phyloP scores from a whole-genome alignment of 371 early-diverging fungal species.

The Haplosporangium sp. region DNA sequence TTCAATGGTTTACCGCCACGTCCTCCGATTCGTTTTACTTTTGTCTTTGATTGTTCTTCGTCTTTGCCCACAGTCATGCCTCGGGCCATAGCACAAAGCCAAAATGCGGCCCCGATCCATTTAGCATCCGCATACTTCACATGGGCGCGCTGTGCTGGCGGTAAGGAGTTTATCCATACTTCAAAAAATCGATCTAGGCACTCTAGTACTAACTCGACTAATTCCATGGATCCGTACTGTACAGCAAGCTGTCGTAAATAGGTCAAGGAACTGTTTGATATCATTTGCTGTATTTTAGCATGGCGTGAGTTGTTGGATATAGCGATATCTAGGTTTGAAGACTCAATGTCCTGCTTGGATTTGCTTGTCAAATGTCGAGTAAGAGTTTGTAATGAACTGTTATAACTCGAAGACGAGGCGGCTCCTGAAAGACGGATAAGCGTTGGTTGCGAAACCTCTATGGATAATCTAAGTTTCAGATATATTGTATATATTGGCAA shows the following conservation, averaged over 20 bases:
- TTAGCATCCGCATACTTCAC: slow-evolving; percentile 40
- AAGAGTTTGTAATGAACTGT: slow-evolving; percentile 26
- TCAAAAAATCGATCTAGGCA: slow-evolving; percentile 41
- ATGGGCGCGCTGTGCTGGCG: slow-evolving; percentile 43
- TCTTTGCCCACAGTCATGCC: slow-evolving; percentile 23
- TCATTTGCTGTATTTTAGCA: slow-evolving; percentile 9
- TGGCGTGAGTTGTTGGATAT: slow-evolving; percentile 7
- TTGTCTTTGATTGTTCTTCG: background rate
- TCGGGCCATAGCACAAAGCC: slow-evolving; percentile 51
- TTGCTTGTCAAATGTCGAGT: slow-evolving; percentile 25
- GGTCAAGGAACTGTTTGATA: slow-evolving; percentile 6
- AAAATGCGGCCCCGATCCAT: slow-evolving; percentile 50
- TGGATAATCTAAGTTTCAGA: slow-evolving; percentile 21
- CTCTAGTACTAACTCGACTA: slow-evolving; percentile 30
- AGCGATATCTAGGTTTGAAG: background rate
- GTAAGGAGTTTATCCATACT: slow-evolving; percentile 17
- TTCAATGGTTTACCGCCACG: slow-evolving; percentile 42
- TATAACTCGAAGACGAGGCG: slow-evolving; percentile 19
- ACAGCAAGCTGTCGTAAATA: slow-evolving; percentile 42
- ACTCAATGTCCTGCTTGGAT: background rate
- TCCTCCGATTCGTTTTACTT: slow-evolving; percentile 41
- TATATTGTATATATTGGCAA: background rate
- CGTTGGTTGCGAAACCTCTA: slow-evolving; percentile 39
- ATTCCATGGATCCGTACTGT: slow-evolving; percentile 47
- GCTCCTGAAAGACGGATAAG: slow-evolving; percentile 44